Evolutionary conservation across 495 filamentous ascomycete species (phyloP).

Genomic region (Tuber microsphaerosporum): DNA sequence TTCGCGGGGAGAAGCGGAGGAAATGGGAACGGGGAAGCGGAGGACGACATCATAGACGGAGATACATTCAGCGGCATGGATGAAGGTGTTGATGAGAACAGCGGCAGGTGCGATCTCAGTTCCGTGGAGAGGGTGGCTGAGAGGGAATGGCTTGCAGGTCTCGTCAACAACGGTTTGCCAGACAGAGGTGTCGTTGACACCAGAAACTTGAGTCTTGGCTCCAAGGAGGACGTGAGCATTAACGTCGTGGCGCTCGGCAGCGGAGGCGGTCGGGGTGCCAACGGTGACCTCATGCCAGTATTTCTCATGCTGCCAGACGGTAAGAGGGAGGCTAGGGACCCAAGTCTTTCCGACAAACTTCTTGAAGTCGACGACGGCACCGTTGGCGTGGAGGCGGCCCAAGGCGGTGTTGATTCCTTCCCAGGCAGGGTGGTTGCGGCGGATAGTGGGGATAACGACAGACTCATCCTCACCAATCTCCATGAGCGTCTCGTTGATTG

Average conservation of each 20-base stretch:
- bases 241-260: constrained; percentile 36
- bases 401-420: constrained; percentile 46
- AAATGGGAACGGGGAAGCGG: constrained; percentile 39
- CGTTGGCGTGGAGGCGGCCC: constrained; percentile 47
- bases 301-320: constrained; percentile 50
- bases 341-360: constrained; percentile 44
- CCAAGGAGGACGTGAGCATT: constrained; percentile 43
- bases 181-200: constrained; percentile 29
- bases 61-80: constrained; percentile 29
- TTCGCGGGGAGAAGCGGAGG: constrained; percentile 41
- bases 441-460: constrained; percentile 42
- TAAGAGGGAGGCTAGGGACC: constrained; percentile 47
- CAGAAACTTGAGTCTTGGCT: constrained; percentile 35
- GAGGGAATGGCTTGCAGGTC: constrained; percentile 41
- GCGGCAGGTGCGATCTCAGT: constrained; percentile 46
- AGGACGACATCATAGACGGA: background rate
- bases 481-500: constrained; percentile 19
- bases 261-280: constrained; percentile 5
- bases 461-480: constrained; percentile 37
- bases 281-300: constrained; percentile 50
- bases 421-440: constrained; percentile 45
- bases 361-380: constrained; percentile 46
- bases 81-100: constrained; percentile 44
- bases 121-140: constrained; percentile 18
- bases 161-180: constrained; percentile 40